Percentiles rank a stretch among this genome's conserved stretches.
Conservation (phyloP, 2,329 filamentous ascomycete genomes). For the Huntiella decipiens region DNA sequence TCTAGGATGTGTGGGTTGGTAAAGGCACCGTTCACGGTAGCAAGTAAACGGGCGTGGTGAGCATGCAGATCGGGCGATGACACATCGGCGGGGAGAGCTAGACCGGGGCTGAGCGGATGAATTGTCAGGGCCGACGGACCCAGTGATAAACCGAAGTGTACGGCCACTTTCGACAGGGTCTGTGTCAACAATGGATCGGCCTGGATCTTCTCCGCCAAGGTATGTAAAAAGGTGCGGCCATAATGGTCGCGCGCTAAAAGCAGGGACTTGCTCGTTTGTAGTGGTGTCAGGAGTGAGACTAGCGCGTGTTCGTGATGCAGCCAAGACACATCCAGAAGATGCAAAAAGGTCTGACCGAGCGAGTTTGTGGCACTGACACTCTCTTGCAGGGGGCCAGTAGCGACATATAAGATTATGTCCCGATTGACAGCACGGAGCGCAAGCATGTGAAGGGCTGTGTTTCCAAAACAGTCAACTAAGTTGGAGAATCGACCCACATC, state of each 20-base stretch:
- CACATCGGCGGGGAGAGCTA: neutral
- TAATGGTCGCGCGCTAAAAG: slow-evolving; percentile 26
- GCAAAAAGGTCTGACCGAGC: slow-evolving; percentile 30
- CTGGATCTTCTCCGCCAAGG: slow-evolving; percentile 15
- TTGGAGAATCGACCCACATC: slow-evolving; percentile 2
- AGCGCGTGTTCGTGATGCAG: slow-evolving; percentile 15
- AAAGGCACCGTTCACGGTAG: slow-evolving; percentile 12
- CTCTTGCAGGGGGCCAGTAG: neutral
- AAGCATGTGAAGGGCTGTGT: slow-evolving; percentile 28
- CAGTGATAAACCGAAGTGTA: slow-evolving; percentile 15
- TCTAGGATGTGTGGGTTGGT: slow-evolving; percentile 17
- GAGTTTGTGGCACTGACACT: slow-evolving; percentile 20
- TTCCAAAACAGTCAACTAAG: slow-evolving; percentile 24
- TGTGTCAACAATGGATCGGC: neutral
- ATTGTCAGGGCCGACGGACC: slow-evolving; percentile 25
- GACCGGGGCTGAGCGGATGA: neutral
- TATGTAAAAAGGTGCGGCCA: slow-evolving; percentile 34
- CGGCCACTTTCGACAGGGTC: slow-evolving; percentile 17
- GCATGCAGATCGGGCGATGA: slow-evolving; percentile 6
- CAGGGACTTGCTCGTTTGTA: slow-evolving; percentile 15
- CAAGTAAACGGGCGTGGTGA: slow-evolving; percentile 11
- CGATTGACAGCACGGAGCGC: slow-evolving; percentile 20
- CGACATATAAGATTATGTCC: slow-evolving; percentile 11
- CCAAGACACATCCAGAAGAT: slow-evolving; percentile 22
- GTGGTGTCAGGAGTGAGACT: slow-evolving; percentile 14